Conservation (phyloP, 2,329 filamentous ascomycete species). For the Penicillium concentricum region DNA sequence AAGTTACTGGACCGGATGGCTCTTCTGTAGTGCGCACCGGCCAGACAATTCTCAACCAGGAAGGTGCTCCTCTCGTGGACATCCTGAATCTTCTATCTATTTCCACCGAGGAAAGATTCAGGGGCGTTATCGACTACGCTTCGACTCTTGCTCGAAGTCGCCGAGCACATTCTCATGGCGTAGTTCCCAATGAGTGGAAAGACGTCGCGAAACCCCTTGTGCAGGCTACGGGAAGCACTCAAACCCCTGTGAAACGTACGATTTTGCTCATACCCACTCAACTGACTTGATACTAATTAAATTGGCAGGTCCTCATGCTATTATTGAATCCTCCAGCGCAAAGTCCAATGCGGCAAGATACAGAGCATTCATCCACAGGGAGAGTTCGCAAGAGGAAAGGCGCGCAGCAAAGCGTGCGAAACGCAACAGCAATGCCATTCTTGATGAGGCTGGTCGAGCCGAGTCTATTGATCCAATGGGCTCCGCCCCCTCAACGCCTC, state of each 20-base stretch:
- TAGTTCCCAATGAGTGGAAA: constrained; percentile 72
- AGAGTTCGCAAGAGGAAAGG: constrained; percentile 71
- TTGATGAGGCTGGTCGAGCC: constrained; percentile 53
- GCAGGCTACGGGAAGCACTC: constrained; percentile 38
- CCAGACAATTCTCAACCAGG: constrained; percentile 70
- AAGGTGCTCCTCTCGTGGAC: constrained; percentile 68
- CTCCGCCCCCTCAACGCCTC: constrained; percentile 55
- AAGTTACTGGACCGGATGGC: constrained; percentile 61
- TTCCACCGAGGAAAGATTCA: constrained; percentile 75
- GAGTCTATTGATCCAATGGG: constrained; percentile 61
- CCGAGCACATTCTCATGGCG: constrained; percentile 75
- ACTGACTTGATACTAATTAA: constrained; percentile 13
- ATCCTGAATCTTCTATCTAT: constrained; percentile 81
- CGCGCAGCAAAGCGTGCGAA: constrained; percentile 67
- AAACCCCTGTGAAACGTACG: constrained; percentile 43
- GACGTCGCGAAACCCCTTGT: constrained; percentile 58
- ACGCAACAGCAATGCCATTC: constrained; percentile 56
- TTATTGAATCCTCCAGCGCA: constrained; percentile 42
- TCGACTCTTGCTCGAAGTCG: constrained; percentile 68
- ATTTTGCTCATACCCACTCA: background rate
- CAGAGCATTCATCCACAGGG: constrained; percentile 62
- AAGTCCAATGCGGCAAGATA: constrained; percentile 52
- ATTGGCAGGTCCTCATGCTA: constrained; percentile 37
- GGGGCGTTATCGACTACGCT: constrained; percentile 75
- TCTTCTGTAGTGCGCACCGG: constrained; percentile 62